Evolutionary conservation across 352 stramenopile genomes (phyloP), one percentile per base, ranked within the genome.

Genomic region (Phytophthora meadii): DNA sequence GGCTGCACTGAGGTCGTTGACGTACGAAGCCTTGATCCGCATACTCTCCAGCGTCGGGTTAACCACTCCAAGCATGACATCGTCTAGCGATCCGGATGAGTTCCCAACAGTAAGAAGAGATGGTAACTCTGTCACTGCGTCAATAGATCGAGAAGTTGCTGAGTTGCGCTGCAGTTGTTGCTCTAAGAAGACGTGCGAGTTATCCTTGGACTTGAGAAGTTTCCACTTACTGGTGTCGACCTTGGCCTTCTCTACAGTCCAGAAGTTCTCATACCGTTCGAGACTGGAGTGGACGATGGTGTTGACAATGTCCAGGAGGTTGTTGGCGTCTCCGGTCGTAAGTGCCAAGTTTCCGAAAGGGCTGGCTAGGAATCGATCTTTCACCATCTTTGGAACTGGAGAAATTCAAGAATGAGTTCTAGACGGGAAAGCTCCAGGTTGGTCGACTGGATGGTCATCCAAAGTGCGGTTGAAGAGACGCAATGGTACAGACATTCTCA

Each of bases 51-150:
- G 34, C 7, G 65, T 76, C 8, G 65, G 65, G 24, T 70, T 76
- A 9, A 73, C 45, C 2, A 70, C 65, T 17, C 69, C 72, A 36
- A 76, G 72, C 72, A 81, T 81, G n/a, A 76, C 51, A 44, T 78
- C 68, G 22, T 81, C 61, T 3, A 81, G 52, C 1, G 30, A 47
- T 10, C 72, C 72, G 17, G 46, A 34, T 1, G 54, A 49, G 5
- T 52, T 69, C 47, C 68, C 72, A 7, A 79, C 63, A 1, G 28
- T 62, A 4, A 79, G 58, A 11, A 79, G 45, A 1, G 48, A 52
- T 3, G 68, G 68, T 8, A 74, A 34, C 2, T 55, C 37, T 1
- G 52, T 10, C 2, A 54, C 47, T 0, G 25, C 22, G 22, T 47
- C 67, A 27, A 34, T 9, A 4, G 30, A 48, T 22, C 56, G 42